Evolutionary conservation across 495 filamentous ascomycete species (phyloP), one percentile per base, ranked within the genome.

Genomic region (Hypoxylon fuscum): DNA sequence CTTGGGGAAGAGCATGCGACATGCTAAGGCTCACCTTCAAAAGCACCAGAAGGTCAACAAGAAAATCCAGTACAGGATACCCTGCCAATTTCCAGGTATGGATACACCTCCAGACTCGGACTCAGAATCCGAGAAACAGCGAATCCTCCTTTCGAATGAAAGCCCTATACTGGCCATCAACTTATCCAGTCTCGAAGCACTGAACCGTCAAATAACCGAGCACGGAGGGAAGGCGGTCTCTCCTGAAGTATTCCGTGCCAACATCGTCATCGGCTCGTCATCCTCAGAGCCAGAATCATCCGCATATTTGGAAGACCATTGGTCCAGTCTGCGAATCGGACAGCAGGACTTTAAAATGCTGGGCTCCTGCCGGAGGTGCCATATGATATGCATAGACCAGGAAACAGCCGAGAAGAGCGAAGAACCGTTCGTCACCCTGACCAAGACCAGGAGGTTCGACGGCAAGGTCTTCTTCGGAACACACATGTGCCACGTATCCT

Each of bases 321-420:
- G 86, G 87, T 71, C 71, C 17, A 74, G 48, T 12, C 23, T 85
- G 11, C 72, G 72, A 29, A 82, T 89, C 34, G 83, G 84, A 11
- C 44, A 67, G 11, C 77, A 86, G 23, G 65, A 76, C 2, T 88
- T 91, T 48, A 80, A 90, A 65, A 85, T 93, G 57, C 77, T 97
- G 3, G 93, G 91, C 0, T 82, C 87, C 15, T 98, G 95, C 68
- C 83, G 93, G 31, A 77, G 95, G 12, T 98, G 95, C 59, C 92
- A 96, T 66, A 97, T 98, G 91, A 88, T 98, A 10, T 97, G 94
- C 70, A 84, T 97, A 40, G 87, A 98, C 60, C 95, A 96, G 67
- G 75, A 87, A 14, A 96, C 90, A 4, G 94, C 87, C 0, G 81
- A 85, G 42, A 89, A 86, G 72, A 83, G 87, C 35, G 85, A 91